Evolutionary conservation across 1,284 basidiomycete species (phyloP), one percentile per base, ranked within the genome.

Genomic region (Mrakiaceae sp.): DNA sequence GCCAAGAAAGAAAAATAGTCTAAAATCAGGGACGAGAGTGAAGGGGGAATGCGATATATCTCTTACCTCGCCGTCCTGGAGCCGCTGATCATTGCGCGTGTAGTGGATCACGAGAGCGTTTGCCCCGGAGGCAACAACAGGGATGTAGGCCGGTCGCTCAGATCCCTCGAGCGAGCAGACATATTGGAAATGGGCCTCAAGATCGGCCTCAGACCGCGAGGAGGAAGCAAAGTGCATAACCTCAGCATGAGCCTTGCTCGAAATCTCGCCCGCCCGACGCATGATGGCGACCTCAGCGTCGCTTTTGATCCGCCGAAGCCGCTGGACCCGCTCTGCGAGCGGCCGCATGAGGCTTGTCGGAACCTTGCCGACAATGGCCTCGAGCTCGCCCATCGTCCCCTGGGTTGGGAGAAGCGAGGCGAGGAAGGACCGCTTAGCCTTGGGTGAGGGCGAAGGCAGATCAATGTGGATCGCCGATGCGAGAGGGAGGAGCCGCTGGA

Each of bases 91-190:
- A 74, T 96, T 96, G 44, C 85, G 81, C 0, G 91, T 94, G 72
- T 96, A 96, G 71, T 97, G 93, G 68, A 97, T 92, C 48, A 90
- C 86, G 1, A 94, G 79, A 2, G 88, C 84, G 72, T 95, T 94
- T 3, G 87, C 82, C 46, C 93, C 93, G 2, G 89, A 91, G 5
- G 91, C 93, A 47, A 95, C 89, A 4, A 97, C 93, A 14, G 94
- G 94, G 0, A 97, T 92, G 72, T 97, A 97, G 10, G 93, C 93
- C 56, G 84, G 83, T 53, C 93, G 81, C 73, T 90, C 86, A 27
- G 88, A 82, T 12, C 92, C 92, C n/a, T 79, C 77, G 56, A 89
- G 77, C 4, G 84, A 81, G 72, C 90, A 93, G 0, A 87, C 69
- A 71, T 94, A 95, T 75, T 94, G 88, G 71, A 97, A 96, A 72